phyloP scores from a whole-genome alignment of 2,329 filamentous ascomycete genomes.

The Alternaria sp. region DNA sequence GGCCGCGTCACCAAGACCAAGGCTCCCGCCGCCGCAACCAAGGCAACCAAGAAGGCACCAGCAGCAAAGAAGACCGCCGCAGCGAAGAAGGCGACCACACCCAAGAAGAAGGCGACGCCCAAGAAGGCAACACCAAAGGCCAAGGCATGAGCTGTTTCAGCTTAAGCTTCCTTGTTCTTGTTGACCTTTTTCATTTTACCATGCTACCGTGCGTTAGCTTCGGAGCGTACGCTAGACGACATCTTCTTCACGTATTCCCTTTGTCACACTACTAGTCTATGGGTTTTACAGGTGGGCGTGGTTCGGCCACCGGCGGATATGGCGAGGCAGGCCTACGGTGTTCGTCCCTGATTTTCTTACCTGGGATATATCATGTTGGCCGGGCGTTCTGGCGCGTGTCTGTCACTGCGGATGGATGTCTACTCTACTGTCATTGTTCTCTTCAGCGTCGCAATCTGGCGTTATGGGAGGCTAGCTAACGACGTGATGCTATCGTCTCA shows the following conservation, averaged over 20 bases:
- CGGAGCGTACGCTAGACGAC: constrained; percentile 13
- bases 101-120: constrained; percentile 57
- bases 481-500: constrained; percentile 28
- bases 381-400: constrained; percentile 31
- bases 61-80: constrained; percentile 47
- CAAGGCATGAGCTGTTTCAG: constrained; percentile 34
- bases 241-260: constrained; percentile 15
- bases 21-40: constrained; percentile 47
- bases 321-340: constrained; percentile 13
- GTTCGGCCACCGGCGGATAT: constrained; percentile 4
- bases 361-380: constrained; percentile 30
- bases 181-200: constrained; percentile 35
- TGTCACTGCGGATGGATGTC: neutral
- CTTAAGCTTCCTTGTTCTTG: constrained; percentile 27
- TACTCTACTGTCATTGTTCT: constrained; percentile 9
- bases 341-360: constrained; percentile 21
- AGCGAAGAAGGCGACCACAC: constrained; percentile 52
- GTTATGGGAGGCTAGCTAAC: constrained; percentile 19
- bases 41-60: constrained; percentile 45
- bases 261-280: constrained; percentile 26
- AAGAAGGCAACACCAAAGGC: constrained; percentile 55
- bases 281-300: constrained; percentile 13
- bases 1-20: constrained; percentile 80
- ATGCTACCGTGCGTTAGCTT: constrained; percentile 12
- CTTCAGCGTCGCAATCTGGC: constrained; percentile 7